Evolutionary conservation across 176 grass and related monocot genomes (phyloP), one percentile per base, ranked within the genome.

Genomic region (Elaeis guineensis): DNA sequence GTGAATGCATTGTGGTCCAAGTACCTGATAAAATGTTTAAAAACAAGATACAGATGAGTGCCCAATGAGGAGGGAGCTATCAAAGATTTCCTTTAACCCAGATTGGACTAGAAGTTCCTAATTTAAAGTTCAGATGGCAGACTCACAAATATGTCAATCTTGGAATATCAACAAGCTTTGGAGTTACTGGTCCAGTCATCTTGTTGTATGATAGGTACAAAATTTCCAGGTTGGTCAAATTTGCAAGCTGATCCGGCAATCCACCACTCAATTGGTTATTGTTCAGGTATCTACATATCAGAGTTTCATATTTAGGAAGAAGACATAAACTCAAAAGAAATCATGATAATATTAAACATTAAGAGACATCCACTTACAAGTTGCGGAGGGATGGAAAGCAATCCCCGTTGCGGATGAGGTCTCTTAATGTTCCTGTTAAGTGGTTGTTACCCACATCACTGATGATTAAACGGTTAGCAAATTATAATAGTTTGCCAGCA

Each of bases 1-100:
- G 86, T 92, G 77, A 92, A 98, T 44, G 82, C 84, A 73, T 89
- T 98, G n/a, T 83, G 80, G 69, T 98, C 93, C 82, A 98, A 76
- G 50, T 92, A 92, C 56, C 84, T 89, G 66, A 9, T 76, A 52
- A 75, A 17, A 29, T 12, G 35, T 44, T 44, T 44, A 35, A 9
- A 35, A 35, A 35, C 6, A 35, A 35, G 30, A 35, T 35, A 12
- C 11, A 44, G 35, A 44, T 44, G 35, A 44, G 35, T 44, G 35
- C 35, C 35, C 11, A 11, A 12, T 44, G 12, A 44, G 35, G 35
- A 44, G 35, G 35, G 9, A 44, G 35, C 35, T 44, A 12, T 44
- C 7, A 44, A 44, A 44, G 8, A 39, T 39, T 39, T 39, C 8
- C 35, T 39, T 39, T 12, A 8, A 44, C 9, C 9, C 35, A 44